A percentile compares a stretch with the other conserved stretches of the same genome.
Conservation (phyloP, 2,329 filamentous ascomycete species). For the Penicillium brevicompactum region DNA sequence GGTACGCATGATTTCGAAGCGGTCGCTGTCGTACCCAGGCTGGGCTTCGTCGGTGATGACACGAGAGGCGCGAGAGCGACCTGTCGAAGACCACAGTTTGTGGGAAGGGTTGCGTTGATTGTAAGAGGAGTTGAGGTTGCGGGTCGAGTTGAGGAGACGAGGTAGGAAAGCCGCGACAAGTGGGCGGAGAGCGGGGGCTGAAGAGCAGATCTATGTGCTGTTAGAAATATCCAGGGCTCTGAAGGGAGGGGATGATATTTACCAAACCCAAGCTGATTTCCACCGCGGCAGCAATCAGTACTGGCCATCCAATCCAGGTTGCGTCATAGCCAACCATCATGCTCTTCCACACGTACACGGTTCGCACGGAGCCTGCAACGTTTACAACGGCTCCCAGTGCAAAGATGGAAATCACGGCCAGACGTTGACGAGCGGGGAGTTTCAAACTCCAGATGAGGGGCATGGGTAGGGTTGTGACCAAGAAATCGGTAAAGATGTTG, state of each 20-base stretch:
- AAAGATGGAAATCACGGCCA: conserved; percentile 44
- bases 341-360: conserved; percentile 37
- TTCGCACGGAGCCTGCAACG: conserved; percentile 37
- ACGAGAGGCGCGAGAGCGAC: conserved; percentile 25
- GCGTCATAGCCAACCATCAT: conserved; percentile 35
- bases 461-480: conserved; percentile 42
- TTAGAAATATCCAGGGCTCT: background rate
- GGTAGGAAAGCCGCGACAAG: conserved; percentile 36
- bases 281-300: conserved; percentile 32
- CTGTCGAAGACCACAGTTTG: conserved; percentile 26
- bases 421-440: conserved; percentile 36
- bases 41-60: conserved; percentile 10
- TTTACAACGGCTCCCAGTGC: conserved; percentile 39
- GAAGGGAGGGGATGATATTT: background rate
- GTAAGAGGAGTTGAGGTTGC: conserved; percentile 21
- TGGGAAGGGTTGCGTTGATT: conserved; percentile 20
- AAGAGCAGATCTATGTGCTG: conserved; percentile 36
- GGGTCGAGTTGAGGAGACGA: conserved; percentile 32
- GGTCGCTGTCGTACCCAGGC: conserved; percentile 23
- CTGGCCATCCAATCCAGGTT: conserved; percentile 40
- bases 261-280: conserved; percentile 42
- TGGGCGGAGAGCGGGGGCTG: conserved; percentile 39
- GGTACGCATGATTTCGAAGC: conserved; percentile 36
- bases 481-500: conserved; percentile 42
- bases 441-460: conserved; percentile 44